Percentiles rank a stretch among this genome's conserved stretches.
Conservation (phyloP, 1,284 basidiomycete genomes). For the Boletus mariae region DNA sequence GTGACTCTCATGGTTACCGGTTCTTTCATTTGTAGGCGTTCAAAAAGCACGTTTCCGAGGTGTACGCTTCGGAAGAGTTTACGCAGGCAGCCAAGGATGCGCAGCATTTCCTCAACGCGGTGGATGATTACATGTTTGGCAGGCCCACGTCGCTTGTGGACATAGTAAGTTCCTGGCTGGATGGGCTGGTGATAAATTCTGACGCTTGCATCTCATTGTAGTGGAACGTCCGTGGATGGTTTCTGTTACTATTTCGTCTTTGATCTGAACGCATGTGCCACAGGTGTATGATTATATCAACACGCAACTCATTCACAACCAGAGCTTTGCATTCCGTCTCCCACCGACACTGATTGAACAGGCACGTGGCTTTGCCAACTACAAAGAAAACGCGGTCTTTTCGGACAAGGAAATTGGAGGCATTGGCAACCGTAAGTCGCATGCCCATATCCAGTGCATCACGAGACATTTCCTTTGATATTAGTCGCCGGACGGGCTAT, state of each 20-base stretch:
- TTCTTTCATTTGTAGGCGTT: constrained; percentile 45
- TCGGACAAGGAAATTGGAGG: constrained; percentile 57
- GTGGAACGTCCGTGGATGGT: constrained; percentile 58
- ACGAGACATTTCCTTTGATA: neutral
- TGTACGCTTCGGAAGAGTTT: constrained; percentile 61
- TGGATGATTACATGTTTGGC: constrained; percentile 68
- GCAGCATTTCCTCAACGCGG: constrained; percentile 57
- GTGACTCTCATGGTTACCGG: constrained; percentile 11
- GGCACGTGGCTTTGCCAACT: constrained; percentile 66
- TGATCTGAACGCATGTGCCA: constrained; percentile 13
- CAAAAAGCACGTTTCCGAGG: constrained; percentile 57
- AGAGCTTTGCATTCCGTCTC: constrained; percentile 67
- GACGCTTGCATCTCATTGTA: constrained; percentile 7
- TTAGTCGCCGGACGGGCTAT: constrained; percentile 77
- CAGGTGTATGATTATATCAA: constrained; percentile 77
- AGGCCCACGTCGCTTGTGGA: constrained; percentile 63
- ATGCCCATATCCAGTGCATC: neutral
- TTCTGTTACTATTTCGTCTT: neutral
- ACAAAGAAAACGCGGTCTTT: constrained; percentile 75
- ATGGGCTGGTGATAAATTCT: neutral
- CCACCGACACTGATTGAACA: constrained; percentile 67
- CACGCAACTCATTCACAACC: constrained; percentile 74
- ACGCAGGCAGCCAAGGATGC: constrained; percentile 53
- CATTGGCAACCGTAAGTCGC: constrained; percentile 68
- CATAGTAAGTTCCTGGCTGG: constrained; percentile 43